phyloP scores from a whole-genome alignment of 225 moss, liverwort and hornwort genomes.

The Ulota crispa region DNA sequence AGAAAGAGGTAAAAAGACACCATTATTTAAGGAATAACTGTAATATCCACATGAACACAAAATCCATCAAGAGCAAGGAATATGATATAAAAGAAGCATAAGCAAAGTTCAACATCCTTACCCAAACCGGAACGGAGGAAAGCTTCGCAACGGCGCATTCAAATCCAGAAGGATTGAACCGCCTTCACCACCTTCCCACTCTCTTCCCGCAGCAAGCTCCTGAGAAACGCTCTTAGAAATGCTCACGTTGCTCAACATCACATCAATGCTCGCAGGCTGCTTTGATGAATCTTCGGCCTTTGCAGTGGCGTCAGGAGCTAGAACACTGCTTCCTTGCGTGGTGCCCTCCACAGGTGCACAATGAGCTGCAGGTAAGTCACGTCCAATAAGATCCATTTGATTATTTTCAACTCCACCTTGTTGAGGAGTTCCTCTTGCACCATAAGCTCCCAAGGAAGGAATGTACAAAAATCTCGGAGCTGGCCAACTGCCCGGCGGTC shows the following conservation, averaged over 20 bases:
- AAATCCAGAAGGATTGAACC: constrained; percentile 47
- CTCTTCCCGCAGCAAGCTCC: constrained; percentile 19
- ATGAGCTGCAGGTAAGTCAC: constrained; percentile 35
- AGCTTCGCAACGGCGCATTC: constrained; percentile 47
- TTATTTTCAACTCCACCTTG: constrained; percentile 42
- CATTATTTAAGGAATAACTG: not conserved
- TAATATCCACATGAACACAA: constrained; percentile 2
- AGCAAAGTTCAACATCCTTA: constrained; percentile 25
- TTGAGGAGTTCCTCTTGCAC: constrained; percentile 41
- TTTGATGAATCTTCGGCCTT: constrained; percentile 36
- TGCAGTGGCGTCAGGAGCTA: constrained; percentile 22
- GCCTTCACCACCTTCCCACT: constrained; percentile 48
- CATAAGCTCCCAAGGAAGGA: constrained; percentile 52
- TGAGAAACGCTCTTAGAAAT: constrained; percentile 28
- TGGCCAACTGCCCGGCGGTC: constrained; percentile 53
- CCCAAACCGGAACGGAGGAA: constrained; percentile 60
- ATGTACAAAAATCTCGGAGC: constrained; percentile 53
- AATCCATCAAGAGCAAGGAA: not conserved
- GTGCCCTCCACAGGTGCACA: constrained; percentile 40
- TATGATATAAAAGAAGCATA: constrained; percentile 1
- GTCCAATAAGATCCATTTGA: constrained; percentile 38
- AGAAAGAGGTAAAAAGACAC: not conserved
- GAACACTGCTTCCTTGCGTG: constrained; percentile 38
- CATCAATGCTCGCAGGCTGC: constrained; percentile 31
- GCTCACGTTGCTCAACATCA: constrained; percentile 31